Evolutionary conservation across 2,329 filamentous ascomycete species (phyloP).

Genomic region (Botryotinia calthae): DNA sequence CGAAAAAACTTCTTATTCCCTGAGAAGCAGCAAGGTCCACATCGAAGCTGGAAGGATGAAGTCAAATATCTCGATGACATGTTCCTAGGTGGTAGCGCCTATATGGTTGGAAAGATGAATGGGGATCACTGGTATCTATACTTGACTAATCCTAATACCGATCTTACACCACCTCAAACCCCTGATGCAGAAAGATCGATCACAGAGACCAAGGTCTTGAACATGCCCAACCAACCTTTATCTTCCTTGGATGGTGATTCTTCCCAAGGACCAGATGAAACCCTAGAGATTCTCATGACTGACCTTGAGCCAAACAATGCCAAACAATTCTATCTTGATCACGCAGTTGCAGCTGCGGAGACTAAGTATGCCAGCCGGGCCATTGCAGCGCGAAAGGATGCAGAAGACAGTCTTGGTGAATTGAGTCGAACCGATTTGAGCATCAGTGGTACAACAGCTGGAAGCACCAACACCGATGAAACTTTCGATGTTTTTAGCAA

Average conservation of each 20-base stretch:
- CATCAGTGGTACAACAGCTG: conserved; percentile 44
- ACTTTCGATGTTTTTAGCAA: conserved; percentile 80
- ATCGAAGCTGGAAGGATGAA: conserved; percentile 97
- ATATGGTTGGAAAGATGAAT: conserved; percentile 99
- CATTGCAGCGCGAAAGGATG: conserved; percentile 59
- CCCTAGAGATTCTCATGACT: conserved; percentile 70
- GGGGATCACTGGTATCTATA: conserved; percentile 99
- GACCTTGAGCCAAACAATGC: conserved; percentile 66
- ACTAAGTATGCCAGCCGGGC: conserved; percentile 70
- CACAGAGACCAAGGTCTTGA: conserved; percentile 38
- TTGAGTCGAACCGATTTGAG: conserved; percentile 48
- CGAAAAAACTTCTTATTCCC: conserved; percentile 98
- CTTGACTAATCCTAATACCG: conserved; percentile 80
- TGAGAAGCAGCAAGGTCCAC: conserved; percentile 87
- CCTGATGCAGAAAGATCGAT: conserved; percentile 54
- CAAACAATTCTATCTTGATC: conserved; percentile 71
- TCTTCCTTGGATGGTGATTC: conserved; percentile 26
- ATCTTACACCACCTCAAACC: conserved; percentile 78
- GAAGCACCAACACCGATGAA: conserved; percentile 49
- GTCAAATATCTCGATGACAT: conserved; percentile 89
- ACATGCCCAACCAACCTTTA: conserved; percentile 40
- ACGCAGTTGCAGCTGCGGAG: conserved; percentile 88
- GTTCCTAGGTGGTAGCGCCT: conserved; percentile 89
- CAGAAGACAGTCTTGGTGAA: conserved; percentile 57
- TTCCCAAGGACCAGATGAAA: conserved; percentile 60